Evolutionary conservation across 306 rosid species (phyloP).

Genomic region (Erythrophleum fordii): DNA sequence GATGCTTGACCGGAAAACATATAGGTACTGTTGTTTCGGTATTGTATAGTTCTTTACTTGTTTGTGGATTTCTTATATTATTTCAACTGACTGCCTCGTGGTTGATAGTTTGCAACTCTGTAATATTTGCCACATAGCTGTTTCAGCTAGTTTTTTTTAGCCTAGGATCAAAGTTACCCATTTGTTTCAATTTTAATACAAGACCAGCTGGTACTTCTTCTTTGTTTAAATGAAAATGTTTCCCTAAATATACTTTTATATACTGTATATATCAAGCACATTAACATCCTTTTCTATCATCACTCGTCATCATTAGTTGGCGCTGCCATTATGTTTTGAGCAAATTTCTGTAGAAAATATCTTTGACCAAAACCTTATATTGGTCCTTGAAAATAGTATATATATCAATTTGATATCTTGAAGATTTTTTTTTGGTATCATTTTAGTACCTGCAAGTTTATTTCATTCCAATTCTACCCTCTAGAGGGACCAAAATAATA

Average conservation of each 20-base stretch:
- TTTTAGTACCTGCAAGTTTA: not conserved
- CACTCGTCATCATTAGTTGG: not conserved
- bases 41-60: constrained; percentile 3
- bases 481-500: not conserved
- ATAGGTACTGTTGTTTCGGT: constrained; percentile 19
- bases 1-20: constrained; percentile 4
- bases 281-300: not conserved
- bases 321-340: not conserved
- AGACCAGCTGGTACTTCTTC: not conserved
- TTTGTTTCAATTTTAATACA: not conserved
- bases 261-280: not conserved
- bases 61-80: constrained; percentile 8
- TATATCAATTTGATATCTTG: not conserved
- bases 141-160: not conserved
- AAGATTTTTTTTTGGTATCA: not conserved
- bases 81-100: constrained; percentile 3
- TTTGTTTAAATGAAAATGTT: constrained; percentile 4
- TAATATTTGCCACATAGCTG: not conserved
- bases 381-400: not conserved
- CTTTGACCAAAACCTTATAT: not conserved
- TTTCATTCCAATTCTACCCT: not conserved
- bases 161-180: not conserved
- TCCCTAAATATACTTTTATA: not conserved
- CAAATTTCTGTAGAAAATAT: not conserved
- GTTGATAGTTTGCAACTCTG: constrained; percentile 3